phyloP scores from a whole-genome alignment of 768 basidiomycete species.

The Antrodiella citrinella region DNA sequence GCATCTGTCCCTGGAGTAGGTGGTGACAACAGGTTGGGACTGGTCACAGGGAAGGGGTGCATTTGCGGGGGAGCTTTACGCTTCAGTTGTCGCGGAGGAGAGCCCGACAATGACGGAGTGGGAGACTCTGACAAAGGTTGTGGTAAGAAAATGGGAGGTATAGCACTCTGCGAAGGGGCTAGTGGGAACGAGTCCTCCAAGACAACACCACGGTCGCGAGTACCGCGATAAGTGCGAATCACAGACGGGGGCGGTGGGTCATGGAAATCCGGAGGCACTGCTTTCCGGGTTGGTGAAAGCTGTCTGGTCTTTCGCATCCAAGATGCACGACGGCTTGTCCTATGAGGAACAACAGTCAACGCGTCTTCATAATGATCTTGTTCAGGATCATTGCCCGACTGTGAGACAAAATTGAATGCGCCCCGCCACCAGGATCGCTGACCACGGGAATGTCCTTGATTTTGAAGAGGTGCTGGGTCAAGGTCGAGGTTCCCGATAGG shows the following conservation, averaged over 20 bases:
- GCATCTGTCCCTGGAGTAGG: not conserved
- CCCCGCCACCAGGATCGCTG: slow-evolving; percentile 52
- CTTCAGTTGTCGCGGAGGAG: not conserved
- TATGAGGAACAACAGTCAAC: slow-evolving; percentile 7
- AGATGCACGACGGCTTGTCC: slow-evolving; percentile 11
- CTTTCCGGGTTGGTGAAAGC: not conserved
- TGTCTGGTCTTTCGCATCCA: slow-evolving; percentile 12
- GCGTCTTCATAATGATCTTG: slow-evolving; percentile 6
- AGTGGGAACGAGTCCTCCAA: not conserved
- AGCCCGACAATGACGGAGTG: not conserved
- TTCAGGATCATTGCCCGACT: slow-evolving; percentile 11
- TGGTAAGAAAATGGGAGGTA: slow-evolving; percentile 2
- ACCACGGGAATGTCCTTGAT: slow-evolving; percentile 15
- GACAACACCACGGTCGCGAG: not conserved
- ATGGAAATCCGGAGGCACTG: slow-evolving; percentile 5
- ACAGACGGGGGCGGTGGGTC: slow-evolving; percentile 35
- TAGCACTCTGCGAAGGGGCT: not conserved
- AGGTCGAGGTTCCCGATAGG: slow-evolving; percentile 6
- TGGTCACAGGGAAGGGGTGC: not conserved
- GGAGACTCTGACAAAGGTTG: slow-evolving; percentile 2
- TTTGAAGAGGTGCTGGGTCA: slow-evolving; percentile 10
- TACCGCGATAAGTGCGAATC: slow-evolving; percentile 23
- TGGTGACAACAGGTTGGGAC: not conserved
- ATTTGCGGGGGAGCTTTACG: not conserved
- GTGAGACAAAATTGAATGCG: slow-evolving; percentile 45